A percentile compares a stretch with the other conserved stretches of the same genome.
phyloP scores from a whole-genome alignment of 257 asterid species.

The Ballota nigra region DNA sequence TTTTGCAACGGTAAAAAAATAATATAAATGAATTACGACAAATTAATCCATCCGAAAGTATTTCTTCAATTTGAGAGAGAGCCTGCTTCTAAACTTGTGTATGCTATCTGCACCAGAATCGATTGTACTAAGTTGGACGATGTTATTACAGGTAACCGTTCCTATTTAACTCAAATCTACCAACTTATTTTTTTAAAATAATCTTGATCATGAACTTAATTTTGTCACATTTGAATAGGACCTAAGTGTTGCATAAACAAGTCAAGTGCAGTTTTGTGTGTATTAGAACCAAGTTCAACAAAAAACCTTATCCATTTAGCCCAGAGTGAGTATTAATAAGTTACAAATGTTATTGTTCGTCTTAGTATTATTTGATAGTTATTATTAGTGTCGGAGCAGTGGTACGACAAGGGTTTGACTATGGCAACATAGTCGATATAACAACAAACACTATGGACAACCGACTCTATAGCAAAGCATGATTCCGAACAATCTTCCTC shows the following conservation, averaged over 20 bases:
- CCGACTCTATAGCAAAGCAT: constrained; percentile 42
- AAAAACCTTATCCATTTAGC: constrained; percentile 72
- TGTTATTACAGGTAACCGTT: constrained; percentile 49
- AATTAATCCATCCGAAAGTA: background rate
- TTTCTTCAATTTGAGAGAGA: constrained; percentile 34
- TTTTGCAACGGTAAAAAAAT: too few relatives aligned
- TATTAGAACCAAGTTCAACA: constrained; percentile 63
- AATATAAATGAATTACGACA: background rate
- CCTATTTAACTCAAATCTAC: background rate
- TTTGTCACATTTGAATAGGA: constrained; percentile 30
- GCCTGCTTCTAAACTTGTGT: constrained; percentile 49
- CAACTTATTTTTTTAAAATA: background rate
- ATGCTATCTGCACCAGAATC: constrained; percentile 45
- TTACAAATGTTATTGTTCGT: background rate
- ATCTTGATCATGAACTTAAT: background rate
- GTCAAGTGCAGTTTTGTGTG: constrained; percentile 37
- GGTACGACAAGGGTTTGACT: constrained; percentile 59
- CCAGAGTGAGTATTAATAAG: constrained; percentile 47
- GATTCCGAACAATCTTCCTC: constrained; percentile 47
- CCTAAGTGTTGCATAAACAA: constrained; percentile 66
- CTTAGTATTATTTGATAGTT: background rate
- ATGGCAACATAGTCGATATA: constrained; percentile 32
- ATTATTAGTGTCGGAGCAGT: constrained; percentile 26
- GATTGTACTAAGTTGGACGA: constrained; percentile 49
- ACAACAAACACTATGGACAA: constrained; percentile 46